These are phyloP conservation scores for Leccinum ochraceum DNA, from an alignment of 768 basidiomycete species.

Conservation along the genomic window DNA sequence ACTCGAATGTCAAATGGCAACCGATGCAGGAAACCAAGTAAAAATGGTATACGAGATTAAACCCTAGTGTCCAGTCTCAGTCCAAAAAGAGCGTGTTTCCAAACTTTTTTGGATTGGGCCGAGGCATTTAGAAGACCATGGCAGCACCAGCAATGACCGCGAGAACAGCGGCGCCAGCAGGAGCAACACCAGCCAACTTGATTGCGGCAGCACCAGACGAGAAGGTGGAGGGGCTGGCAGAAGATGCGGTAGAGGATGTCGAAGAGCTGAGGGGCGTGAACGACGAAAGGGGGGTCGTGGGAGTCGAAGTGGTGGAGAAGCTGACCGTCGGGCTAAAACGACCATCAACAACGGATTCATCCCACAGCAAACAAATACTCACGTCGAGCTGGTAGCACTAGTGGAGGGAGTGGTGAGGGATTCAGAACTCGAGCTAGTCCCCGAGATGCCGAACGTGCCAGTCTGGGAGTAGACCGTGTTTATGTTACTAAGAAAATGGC, in stretches of 20 bases:
- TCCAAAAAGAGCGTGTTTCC: conserved; percentile 1
- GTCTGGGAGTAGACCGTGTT: conserved; percentile 43
- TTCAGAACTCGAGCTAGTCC: neutral
- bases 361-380: neutral
- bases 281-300: conserved; percentile 12
- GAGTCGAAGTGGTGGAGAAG: conserved; percentile 5
- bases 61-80: neutral
- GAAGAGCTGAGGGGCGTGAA: neutral
- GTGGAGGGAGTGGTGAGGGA: conserved; percentile 1
- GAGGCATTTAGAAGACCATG: conserved; percentile 42
- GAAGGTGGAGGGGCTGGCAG: conserved; percentile 25
- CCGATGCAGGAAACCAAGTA: neutral
- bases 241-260: conserved; percentile 13
- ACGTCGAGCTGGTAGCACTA: conserved; percentile 11
- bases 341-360: neutral
- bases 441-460: conserved; percentile 42
- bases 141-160: conserved; percentile 52
- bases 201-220: conserved; percentile 31
- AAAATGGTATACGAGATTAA: neutral
- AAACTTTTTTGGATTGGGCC: neutral
- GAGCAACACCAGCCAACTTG: conserved; percentile 35
- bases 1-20: neutral
- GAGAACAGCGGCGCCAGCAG: conserved; percentile 38
- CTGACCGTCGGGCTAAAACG: neutral
- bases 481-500: conserved; percentile 38